Evolutionary conservation across 441 rosid species (phyloP).

Genomic region (Metrosideros polymorpha): DNA sequence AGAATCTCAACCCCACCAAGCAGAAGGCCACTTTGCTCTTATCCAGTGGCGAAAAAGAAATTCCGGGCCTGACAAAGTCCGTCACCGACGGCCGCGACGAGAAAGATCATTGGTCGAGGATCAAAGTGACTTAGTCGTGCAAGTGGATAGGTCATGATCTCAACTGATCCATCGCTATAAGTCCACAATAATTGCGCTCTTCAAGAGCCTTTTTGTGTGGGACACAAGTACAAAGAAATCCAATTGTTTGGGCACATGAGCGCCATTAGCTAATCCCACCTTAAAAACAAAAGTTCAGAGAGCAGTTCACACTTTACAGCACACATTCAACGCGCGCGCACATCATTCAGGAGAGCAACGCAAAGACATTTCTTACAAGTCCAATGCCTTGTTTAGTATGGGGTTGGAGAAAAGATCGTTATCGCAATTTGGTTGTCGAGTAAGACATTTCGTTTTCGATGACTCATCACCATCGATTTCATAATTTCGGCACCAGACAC

Average conservation of each 20-base stretch:
- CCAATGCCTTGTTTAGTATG: not conserved
- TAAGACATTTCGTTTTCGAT: constrained; percentile 6
- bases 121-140: not conserved
- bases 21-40: not conserved
- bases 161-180: not conserved
- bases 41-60: not conserved
- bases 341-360: not conserved
- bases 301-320: not conserved
- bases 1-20: not conserved
- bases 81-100: not conserved
- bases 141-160: not conserved
- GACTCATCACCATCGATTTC: constrained; percentile 6
- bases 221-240: not conserved
- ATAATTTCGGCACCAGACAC: not conserved
- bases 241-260: not conserved
- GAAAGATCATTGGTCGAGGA: not conserved
- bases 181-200: not conserved
- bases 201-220: not conserved
- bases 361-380: not conserved
- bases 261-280: not conserved
- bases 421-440: not conserved
- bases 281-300: not conserved
- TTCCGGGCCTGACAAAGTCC: not conserved
- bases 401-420: not conserved
- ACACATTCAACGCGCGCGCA: not conserved